phyloP scores from a whole-genome alignment of 805 yeast species.

The Myxozyma udenii region DNA sequence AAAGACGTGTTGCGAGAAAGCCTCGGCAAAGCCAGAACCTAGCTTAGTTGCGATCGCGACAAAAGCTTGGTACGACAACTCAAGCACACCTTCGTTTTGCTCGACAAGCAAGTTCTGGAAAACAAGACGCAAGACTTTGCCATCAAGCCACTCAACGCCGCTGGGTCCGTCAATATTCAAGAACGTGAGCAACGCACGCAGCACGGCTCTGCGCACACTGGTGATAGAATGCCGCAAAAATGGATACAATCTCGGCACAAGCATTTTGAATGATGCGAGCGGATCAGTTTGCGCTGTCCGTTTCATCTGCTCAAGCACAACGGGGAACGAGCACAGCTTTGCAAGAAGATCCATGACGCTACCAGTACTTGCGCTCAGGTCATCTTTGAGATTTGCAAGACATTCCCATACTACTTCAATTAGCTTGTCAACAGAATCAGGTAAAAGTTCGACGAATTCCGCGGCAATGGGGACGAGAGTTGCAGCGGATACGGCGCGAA shows the following conservation, averaged over 20 bases:
- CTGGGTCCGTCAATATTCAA: conserved; percentile 46
- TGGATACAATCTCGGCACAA: conserved; percentile 90
- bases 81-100: conserved; percentile 56
- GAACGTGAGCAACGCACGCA: conserved; percentile 76
- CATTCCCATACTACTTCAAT: conserved; percentile 85
- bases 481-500: conserved; percentile 94
- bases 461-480: conserved; percentile 84
- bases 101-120: conserved; percentile 88
- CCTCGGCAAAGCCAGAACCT: conserved; percentile 43
- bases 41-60: conserved; percentile 13
- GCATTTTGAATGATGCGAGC: conserved; percentile 59
- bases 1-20: conserved; percentile 55
- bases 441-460: conserved; percentile 71
- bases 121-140: conserved; percentile 66
- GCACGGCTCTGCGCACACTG: conserved; percentile 83
- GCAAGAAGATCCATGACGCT: conserved; percentile 93
- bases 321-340: conserved; percentile 74
- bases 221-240: conserved; percentile 91
- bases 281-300: conserved; percentile 51
- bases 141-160: conserved; percentile 69
- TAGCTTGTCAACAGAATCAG: conserved; percentile 46
- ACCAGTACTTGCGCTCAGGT: conserved; percentile 90
- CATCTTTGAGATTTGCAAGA: conserved; percentile 79
- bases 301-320: conserved; percentile 71
- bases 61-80: conserved; percentile 22